Evolutionary conservation across 805 yeast genomes (phyloP).

Genomic region (Danielia reshetovae): DNA sequence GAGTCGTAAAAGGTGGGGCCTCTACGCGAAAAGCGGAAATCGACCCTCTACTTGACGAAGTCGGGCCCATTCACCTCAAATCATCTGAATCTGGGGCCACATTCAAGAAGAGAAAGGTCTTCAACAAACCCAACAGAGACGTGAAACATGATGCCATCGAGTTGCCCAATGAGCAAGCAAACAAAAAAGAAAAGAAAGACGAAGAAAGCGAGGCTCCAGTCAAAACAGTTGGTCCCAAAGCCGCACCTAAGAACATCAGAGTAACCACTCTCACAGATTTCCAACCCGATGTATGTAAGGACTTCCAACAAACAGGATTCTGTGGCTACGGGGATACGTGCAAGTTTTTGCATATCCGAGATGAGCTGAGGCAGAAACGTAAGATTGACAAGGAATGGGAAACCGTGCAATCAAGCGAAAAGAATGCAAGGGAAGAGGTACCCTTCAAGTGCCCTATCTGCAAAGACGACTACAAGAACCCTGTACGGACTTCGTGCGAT

Average conservation of each 20-base stretch:
- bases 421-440: conserved; percentile 12
- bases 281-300: conserved; percentile 93
- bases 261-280: conserved; percentile 75
- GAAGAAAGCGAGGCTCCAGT: conserved; percentile 3
- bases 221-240: conserved; percentile 20
- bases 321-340: conserved; percentile 98
- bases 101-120: neutral
- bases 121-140: neutral
- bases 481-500: conserved; percentile 56
- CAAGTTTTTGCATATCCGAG: conserved; percentile 88
- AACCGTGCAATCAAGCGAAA: conserved; percentile 19
- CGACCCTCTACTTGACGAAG: neutral
- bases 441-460: conserved; percentile 67
- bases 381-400: conserved; percentile 72
- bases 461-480: conserved; percentile 47
- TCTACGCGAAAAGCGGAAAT: neutral
- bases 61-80: no score
- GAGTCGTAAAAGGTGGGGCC: conserved; percentile 8
- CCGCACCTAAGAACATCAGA: conserved; percentile 42
- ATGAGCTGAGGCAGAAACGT: conserved; percentile 72
- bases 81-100: neutral
- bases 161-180: neutral
- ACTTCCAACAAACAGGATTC: conserved; percentile 83
- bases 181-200: conserved; percentile 1
- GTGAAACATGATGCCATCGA: neutral